Percentiles rank a stretch among this genome's conserved stretches.
These are phyloP conservation scores for Saccharomycopsis hybrid DNA, from an alignment of 1,139 yeast genomes.

Conservation along the genomic window DNA sequence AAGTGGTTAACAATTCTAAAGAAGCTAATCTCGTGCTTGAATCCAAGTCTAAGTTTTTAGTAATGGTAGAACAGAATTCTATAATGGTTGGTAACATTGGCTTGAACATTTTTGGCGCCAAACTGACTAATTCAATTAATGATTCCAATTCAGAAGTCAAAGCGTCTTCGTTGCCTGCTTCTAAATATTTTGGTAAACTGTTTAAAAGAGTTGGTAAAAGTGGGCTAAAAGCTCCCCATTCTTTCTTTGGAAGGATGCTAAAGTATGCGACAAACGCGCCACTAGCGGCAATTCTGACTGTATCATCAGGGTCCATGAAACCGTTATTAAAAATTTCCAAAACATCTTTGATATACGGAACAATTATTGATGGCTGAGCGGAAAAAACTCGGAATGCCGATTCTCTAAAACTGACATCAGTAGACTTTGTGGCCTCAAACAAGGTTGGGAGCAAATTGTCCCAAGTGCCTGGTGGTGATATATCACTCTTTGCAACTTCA, in stretches of 20 bases:
- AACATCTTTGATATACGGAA: slow-evolving; percentile 47
- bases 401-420: slow-evolving; percentile 66
- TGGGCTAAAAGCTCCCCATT: slow-evolving; percentile 72
- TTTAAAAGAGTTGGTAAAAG: slow-evolving; percentile 78
- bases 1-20: slow-evolving; percentile 79
- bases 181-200: slow-evolving; percentile 79
- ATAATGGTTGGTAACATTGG: slow-evolving; percentile 84
- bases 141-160: slow-evolving; percentile 84
- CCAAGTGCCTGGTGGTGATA: slow-evolving; percentile 54
- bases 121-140: slow-evolving; percentile 80
- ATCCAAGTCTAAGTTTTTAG: slow-evolving; percentile 76
- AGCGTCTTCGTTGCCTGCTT: slow-evolving; percentile 71
- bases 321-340: slow-evolving; percentile 73
- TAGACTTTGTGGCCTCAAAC: slow-evolving; percentile 56
- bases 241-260: slow-evolving; percentile 67
- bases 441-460: slow-evolving; percentile 70
- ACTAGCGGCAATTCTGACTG: slow-evolving; percentile 86
- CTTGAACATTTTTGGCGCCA: slow-evolving; percentile 91
- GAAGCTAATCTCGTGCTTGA: slow-evolving; percentile 78
- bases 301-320: slow-evolving; percentile 70
- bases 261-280: slow-evolving; percentile 90
- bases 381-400: slow-evolving; percentile 87
- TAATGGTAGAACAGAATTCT: slow-evolving; percentile 75
- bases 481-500: slow-evolving; percentile 72
- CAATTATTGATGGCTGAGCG: slow-evolving; percentile 72